A percentile compares a stretch with the other conserved stretches of the same genome.
Conservation (phyloP, 108 stramenopile species). For the Cylindrotheca closterium region DNA sequence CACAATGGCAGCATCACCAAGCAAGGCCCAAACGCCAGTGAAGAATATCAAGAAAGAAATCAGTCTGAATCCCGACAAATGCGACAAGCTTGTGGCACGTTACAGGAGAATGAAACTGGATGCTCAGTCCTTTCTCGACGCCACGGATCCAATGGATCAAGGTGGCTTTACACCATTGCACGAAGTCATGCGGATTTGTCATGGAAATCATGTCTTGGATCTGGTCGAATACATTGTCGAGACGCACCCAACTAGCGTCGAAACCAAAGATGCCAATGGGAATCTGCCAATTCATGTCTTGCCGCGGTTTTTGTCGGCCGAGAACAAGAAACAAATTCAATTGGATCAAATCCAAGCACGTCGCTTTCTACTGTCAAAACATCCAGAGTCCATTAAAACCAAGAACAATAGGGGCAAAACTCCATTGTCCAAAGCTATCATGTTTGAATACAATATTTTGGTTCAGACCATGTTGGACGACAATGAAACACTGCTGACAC, state of each 20-base stretch:
- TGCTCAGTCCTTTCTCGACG: neutral
- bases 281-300: neutral
- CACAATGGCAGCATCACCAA: too few relatives aligned
- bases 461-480: neutral
- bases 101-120: neutral
- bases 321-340: neutral
- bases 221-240: neutral
- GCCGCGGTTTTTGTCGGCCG: neutral
- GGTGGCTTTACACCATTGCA: neutral
- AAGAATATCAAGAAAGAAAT: neutral
- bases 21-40: too few relatives aligned
- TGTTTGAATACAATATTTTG: neutral
- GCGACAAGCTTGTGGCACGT: neutral
- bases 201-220: neutral
- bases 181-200: neutral
- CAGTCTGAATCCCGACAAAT: neutral
- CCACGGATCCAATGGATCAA: neutral
- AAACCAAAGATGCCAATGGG: neutral
- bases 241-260: neutral
- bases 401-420: neutral
- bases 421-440: neutral
- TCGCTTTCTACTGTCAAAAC: neutral
- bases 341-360: neutral
- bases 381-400: neutral
- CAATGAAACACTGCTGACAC: neutral